Conservation (phyloP, 1,284 basidiomycete genomes). For the Coniferiporia weirii region DNA sequence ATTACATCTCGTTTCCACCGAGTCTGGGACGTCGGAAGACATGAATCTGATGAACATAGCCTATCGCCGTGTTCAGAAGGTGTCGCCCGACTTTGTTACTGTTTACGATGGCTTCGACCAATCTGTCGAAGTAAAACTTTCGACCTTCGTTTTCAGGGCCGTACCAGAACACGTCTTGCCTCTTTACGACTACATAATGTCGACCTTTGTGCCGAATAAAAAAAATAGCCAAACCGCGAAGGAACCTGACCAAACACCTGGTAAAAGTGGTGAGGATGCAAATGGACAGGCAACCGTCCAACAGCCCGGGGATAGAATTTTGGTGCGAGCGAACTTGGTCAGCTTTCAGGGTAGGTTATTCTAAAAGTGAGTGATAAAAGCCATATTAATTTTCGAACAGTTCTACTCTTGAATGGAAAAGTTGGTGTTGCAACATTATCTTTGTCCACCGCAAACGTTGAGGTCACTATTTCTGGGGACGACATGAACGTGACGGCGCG, state of each 20-base stretch:
- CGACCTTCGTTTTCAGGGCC: slow-evolving; percentile 88
- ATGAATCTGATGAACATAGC: slow-evolving; percentile 81
- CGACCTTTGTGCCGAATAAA: slow-evolving; percentile 76
- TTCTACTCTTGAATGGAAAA: slow-evolving; percentile 79
- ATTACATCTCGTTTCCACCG: slow-evolving; percentile 72
- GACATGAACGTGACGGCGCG: slow-evolving; percentile 81
- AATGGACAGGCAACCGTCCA: slow-evolving; percentile 20
- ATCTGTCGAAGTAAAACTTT: slow-evolving; percentile 83
- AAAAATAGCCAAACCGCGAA: slow-evolving; percentile 24
- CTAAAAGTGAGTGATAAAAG: slow-evolving; percentile 1
- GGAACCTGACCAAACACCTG: slow-evolving; percentile 14
- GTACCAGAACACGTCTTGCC: slow-evolving; percentile 90
- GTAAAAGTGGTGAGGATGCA: slow-evolving; percentile 22
- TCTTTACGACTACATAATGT: slow-evolving; percentile 98
- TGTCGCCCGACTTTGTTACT: slow-evolving; percentile 84
- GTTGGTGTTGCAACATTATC: slow-evolving; percentile 80
- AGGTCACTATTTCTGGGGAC: slow-evolving; percentile 69
- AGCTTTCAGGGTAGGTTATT: slow-evolving; percentile 69
- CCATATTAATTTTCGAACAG: slow-evolving; percentile 34
- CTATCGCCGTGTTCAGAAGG: slow-evolving; percentile 78
- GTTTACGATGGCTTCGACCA: slow-evolving; percentile 88
- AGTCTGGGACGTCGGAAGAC: slow-evolving; percentile 40
- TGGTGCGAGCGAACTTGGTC: slow-evolving; percentile 81
- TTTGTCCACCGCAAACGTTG: slow-evolving; percentile 88
- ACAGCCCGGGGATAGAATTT: slow-evolving; percentile 55